Percentiles rank a stretch among this genome's conserved stretches.
Conservation (phyloP, 139 green algal genomes). For the Volvox reticuliferus region DNA sequence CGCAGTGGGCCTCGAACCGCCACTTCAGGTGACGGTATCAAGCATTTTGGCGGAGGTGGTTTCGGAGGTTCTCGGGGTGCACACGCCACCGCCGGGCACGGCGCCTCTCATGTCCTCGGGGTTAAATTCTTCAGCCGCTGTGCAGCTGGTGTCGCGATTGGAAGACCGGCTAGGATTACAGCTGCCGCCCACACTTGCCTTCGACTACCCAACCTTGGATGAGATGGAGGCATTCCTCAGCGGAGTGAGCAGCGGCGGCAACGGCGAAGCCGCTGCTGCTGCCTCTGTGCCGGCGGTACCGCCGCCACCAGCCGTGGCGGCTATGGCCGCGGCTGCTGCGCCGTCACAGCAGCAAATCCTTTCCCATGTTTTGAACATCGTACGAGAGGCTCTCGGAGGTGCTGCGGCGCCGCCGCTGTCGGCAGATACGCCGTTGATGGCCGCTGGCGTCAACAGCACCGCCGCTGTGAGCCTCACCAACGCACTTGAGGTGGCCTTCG, state of each 20-base stretch:
- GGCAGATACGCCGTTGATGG: conserved; percentile 79
- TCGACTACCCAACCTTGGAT: conserved; percentile 72
- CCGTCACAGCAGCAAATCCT: neutral
- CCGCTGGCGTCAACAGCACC: conserved; percentile 64
- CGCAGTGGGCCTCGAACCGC: neutral
- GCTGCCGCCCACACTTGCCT: conserved; percentile 71
- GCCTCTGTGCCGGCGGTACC: neutral
- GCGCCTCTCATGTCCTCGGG: conserved; percentile 65
- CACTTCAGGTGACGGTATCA: neutral
- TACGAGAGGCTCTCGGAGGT: neutral
- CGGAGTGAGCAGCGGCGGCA: neutral
- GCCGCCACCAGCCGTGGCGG: neutral
- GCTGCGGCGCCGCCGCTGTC: conserved; percentile 32
- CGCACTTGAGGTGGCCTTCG: conserved; percentile 59
- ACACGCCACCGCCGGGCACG: neutral
- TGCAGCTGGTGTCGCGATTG: conserved; percentile 58
- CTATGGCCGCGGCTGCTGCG: neutral
- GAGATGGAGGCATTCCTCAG: conserved; percentile 8
- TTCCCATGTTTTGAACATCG: neutral
- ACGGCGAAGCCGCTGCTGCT: neutral
- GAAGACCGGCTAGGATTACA: conserved; percentile 52
- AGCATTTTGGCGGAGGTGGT: conserved; percentile 21
- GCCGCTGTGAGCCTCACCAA: conserved; percentile 65
- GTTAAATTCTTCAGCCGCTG: conserved; percentile 66
- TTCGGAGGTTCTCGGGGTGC: neutral